phyloP scores from a whole-genome alignment of 2,329 filamentous ascomycete genomes.

The Colletotrichum aenigma region DNA sequence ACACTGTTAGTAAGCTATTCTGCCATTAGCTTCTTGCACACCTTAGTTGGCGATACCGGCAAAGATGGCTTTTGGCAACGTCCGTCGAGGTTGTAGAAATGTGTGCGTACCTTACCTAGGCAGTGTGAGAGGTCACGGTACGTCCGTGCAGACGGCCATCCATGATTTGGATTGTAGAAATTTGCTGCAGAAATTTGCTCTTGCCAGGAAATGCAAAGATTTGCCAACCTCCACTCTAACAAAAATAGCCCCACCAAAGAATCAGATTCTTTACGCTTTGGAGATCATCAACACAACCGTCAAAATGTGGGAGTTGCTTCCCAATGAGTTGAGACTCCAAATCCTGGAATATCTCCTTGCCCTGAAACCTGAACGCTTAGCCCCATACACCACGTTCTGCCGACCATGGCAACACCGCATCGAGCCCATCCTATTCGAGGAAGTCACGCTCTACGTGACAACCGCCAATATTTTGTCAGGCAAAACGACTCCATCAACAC shows the following conservation, averaged over 20 bases:
- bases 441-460: neutral
- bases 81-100: neutral
- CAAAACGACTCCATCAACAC: neutral
- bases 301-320: neutral
- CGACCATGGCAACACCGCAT: neutral
- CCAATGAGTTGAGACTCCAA: neutral
- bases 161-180: neutral
- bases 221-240: neutral
- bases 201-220: fast-evolving
- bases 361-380: neutral
- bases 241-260: neutral
- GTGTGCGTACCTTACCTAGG: neutral
- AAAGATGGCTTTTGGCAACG: neutral
- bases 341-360: neutral
- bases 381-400: neutral
- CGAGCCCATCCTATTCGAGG: neutral
- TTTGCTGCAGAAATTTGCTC: neutral
- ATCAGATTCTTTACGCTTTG: neutral
- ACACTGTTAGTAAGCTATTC: fast-evolving
- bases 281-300: neutral
- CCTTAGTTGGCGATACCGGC: no score
- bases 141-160: neutral
- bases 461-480: neutral
- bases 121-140: neutral
- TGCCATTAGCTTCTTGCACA: no score